Base-by-base conservation (phyloP, 139 green algal species). In the Coelastrella sp. region DNA sequence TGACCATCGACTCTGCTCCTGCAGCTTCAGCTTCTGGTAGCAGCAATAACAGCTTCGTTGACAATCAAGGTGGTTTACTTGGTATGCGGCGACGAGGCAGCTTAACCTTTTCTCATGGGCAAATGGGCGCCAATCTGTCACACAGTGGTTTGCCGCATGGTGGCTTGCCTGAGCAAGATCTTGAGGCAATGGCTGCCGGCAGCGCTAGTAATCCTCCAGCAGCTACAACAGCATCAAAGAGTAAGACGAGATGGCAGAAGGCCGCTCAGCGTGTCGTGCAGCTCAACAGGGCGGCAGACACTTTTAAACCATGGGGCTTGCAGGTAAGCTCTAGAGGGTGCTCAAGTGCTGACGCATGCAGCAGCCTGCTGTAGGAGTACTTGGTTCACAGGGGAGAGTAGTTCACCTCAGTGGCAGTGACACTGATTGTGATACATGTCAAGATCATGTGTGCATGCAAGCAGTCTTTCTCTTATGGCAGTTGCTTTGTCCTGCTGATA, bases 211-310 rank as follows among this genome's bases (percentile, higher is more conserved):
- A 12, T 20, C 12, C 12, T 15, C 63, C 63, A 70, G 68, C 68
- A 76, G 68, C 68, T 35, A 19, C 17, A 24, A 19, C 68, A 76
- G 68, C 68, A 24, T 17, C 68, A 76, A 76, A 27, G 68, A 70
- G 63, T 17, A 70, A 70, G 63, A 70, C 15, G 6, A 14, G 19
- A 19, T 76, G 68, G 68, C 68, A 76, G 68, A 76, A 76, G 68
- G 68, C 68, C 15, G 35, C 68, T 7, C 15, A 76, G 19, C 68
- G 68, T 27, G 68, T 76, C 15, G 75, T 83, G 35, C 78, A 82
- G 19, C 57, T 25, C 78, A 84, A 84, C 79, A 85, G 35, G 19
- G 79, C 61, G 19, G 35, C 79, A 15, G 56, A 63, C 20, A 85
- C 79, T 0, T 85, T 85, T 0, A 61, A 85, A 14, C 79, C 79